Percentiles rank a stretch among this genome's conserved stretches.
Conservation (phyloP, 768 basidiomycete genomes). For the Collybia sp. region DNA sequence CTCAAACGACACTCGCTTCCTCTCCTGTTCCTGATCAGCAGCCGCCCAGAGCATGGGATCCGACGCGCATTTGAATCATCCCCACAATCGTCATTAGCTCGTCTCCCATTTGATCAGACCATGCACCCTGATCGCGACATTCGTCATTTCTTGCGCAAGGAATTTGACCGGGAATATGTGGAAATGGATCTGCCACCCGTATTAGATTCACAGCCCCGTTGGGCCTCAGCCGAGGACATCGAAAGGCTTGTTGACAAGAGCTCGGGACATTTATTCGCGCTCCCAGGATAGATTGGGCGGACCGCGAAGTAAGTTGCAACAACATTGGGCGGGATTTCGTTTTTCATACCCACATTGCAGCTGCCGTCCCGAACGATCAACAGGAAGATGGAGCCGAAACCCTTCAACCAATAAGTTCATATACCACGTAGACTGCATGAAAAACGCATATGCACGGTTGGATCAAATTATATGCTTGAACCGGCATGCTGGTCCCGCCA, state of each 20-base stretch:
- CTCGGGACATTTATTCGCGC: constrained; percentile 4
- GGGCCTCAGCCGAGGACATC: background rate
- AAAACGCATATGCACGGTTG: no score
- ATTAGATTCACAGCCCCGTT: background rate
- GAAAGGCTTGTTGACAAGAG: constrained; percentile 2
- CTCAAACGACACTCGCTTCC: background rate
- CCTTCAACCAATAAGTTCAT: no score
- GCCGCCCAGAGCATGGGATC: constrained; percentile 4
- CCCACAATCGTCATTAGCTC: constrained; percentile 1
- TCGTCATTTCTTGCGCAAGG: constrained; percentile 3
- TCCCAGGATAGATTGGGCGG: no score
- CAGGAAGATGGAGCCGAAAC: no score
- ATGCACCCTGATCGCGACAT: constrained; percentile 4
- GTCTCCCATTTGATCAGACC: constrained; percentile 3
- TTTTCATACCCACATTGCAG: no score
- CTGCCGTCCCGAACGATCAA: no score
- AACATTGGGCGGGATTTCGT: no score
- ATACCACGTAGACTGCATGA: no score
- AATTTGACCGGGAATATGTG: background rate
- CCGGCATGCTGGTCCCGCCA: no score
- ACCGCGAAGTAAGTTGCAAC: no score
- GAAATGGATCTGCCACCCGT: background rate
- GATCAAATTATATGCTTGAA: no score
- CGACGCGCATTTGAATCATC: constrained; percentile 4
- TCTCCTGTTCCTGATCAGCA: constrained; percentile 6